Base-by-base conservation (phyloP, 805 yeast species). In the Wickerhamomyces bovis region DNA sequence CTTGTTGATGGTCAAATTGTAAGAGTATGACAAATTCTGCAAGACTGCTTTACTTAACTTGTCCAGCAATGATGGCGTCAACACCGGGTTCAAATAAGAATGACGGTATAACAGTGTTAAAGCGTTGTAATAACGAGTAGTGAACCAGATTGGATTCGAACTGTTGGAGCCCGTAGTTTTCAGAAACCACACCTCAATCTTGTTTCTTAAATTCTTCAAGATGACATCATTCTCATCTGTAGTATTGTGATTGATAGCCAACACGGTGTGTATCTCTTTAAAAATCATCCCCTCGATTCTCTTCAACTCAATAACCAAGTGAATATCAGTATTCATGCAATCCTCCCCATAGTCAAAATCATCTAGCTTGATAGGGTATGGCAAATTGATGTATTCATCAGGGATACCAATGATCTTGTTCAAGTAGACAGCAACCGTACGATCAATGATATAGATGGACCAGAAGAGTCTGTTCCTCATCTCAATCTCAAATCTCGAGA, bases 371-470 rank as follows among this genome's bases (percentile, higher is more conserved):
- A 62, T 60, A 3, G 80, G 80, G 15, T 66, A 47, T 1, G 76
- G 78, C 1, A 72, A 69, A 39, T 75, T 73, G 39, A 78, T 73
- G 45, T 76, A 78, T 43, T 70, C 69, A 47, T 78, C 83, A 20
- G 72, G 70, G 13, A 79, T 65, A 0, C 75, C 69, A 20, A 78
- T 63, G 5, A 77, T 75, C 42, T 80, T 67, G n/a, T 81, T 80
- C 21, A 78, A 57, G 21, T 76, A 72, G 13, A 73, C 65, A 8
- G 80, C 69, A 15, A 78, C 70, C 3, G 78, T 62, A 42, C 82
- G 54, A 52, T 77, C 81, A 54, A 73, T 66, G 46, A 67, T 68
- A 53, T 73, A 75, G 5, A 72, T 71, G 45, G 75, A 67, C 80
- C 80, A 76, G 53, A 75, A 75, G 1, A 73, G 59, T 42, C 81